phyloP scores from a whole-genome alignment of 2,329 filamentous ascomycete species.

The Pseudogymnoascus sp. region DNA sequence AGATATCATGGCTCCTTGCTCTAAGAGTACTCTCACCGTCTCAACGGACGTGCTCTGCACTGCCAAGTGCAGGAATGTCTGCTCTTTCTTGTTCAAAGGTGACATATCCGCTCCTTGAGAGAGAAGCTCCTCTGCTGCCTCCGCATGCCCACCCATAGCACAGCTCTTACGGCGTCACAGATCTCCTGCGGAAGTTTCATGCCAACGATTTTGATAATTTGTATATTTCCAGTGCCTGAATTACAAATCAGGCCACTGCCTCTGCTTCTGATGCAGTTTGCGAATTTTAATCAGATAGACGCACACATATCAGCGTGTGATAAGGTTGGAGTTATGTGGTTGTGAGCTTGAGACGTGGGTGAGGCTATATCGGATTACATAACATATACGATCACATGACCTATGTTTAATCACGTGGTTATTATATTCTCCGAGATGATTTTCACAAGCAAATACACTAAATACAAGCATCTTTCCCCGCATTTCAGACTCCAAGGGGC shows the following conservation, averaged over 20 bases:
- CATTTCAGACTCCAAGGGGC: neutral
- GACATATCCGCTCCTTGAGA: too few species aligned
- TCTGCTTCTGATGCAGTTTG: neutral
- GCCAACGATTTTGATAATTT: neutral
- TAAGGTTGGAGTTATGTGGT: neutral
- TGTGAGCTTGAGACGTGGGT: neutral
- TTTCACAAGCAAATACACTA: neutral
- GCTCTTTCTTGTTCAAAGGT: too few species aligned
- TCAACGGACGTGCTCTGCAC: too few species aligned
- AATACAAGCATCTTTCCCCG: slow-evolving; percentile 7
- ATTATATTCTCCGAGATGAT: too few species aligned
- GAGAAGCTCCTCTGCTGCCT: too few species aligned
- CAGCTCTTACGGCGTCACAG: neutral
- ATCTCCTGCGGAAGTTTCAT: neutral
- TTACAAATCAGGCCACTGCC: neutral
- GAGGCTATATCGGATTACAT: neutral
- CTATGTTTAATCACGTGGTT: too few species aligned
- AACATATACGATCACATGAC: neutral
- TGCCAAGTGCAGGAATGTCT: too few species aligned
- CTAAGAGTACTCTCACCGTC: too few species aligned
- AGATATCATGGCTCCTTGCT: too few species aligned
- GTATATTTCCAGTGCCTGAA: neutral
- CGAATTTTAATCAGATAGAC: neutral
- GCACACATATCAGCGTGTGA: neutral
- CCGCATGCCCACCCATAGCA: neutral